Conservation (phyloP, 2,329 filamentous ascomycete genomes). For the Penicillium capsulatum region DNA sequence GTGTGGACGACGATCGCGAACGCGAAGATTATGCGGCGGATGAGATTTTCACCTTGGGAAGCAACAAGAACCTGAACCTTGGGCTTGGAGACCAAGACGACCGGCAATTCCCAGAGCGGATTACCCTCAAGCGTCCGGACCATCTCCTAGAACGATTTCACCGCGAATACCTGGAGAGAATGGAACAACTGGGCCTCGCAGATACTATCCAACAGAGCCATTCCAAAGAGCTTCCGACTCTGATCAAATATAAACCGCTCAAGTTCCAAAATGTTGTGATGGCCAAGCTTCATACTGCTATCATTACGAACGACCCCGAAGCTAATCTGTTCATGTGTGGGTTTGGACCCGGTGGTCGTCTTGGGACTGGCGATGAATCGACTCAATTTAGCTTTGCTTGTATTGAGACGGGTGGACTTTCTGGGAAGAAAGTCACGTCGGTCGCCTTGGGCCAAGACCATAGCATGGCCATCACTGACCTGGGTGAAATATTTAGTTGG, state of each 20-base stretch:
- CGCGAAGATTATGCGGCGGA: constrained; percentile 58
- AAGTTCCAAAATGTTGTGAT: constrained; percentile 76
- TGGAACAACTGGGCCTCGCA: constrained; percentile 27
- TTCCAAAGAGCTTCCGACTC: constrained; percentile 61
- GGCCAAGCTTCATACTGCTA: constrained; percentile 86
- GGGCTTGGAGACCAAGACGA: constrained; percentile 96
- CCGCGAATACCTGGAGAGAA: constrained; percentile 55
- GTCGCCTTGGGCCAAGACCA: constrained; percentile 89
- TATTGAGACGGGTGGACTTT: constrained; percentile 68
- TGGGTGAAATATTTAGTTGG: constrained; percentile 93
- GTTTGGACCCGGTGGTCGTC: constrained; percentile 80
- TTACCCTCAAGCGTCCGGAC: constrained; percentile 70
- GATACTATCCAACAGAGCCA: constrained; percentile 30
- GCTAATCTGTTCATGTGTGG: constrained; percentile 92
- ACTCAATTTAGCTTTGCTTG: constrained; percentile 83
- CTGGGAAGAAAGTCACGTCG: constrained; percentile 68
- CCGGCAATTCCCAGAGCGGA: constrained; percentile 84
- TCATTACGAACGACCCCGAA: constrained; percentile 79
- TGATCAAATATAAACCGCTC: constrained; percentile 68
- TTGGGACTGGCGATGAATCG: constrained; percentile 84
- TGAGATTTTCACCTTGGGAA: constrained; percentile 90
- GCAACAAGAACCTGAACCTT: constrained; percentile 89
- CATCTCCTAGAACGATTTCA: constrained; percentile 72
- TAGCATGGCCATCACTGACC: constrained; percentile 75
- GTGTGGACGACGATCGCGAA: constrained; percentile 49